These are phyloP conservation scores for Cnidoscolus chayamansa DNA, from an alignment of 441 rosid species.

Conservation along the genomic window DNA sequence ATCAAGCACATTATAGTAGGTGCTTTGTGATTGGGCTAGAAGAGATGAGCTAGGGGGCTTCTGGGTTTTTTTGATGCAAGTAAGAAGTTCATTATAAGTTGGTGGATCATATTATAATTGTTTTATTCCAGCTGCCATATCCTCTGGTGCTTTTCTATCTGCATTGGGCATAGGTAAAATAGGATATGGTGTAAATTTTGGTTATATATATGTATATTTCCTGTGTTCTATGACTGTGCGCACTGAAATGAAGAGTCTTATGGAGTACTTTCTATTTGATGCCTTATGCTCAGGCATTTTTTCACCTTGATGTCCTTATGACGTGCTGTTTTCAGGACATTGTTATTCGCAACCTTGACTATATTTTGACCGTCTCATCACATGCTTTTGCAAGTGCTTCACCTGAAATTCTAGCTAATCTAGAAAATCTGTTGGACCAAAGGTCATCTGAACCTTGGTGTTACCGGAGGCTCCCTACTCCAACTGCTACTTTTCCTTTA, in stretches of 20 bases:
- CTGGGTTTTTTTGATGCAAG: too few relatives aligned
- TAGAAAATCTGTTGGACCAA: conserved; percentile 71
- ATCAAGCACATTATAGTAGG: background rate
- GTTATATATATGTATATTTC: background rate
- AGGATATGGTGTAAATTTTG: background rate
- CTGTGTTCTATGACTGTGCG: background rate
- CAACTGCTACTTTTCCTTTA: conserved; percentile 82
- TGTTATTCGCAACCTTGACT: conserved; percentile 85
- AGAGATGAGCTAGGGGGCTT: background rate
- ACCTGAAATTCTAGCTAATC: conserved; percentile 67
- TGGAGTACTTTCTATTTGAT: background rate
- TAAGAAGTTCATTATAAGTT: background rate
- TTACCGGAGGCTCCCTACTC: conserved; percentile 81
- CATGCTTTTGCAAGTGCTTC: conserved; percentile 70
- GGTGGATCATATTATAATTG: background rate
- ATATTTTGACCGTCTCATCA: conserved; percentile 61
- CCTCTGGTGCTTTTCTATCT: background rate
- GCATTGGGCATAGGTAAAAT: background rate
- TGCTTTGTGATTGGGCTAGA: background rate
- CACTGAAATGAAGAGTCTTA: background rate
- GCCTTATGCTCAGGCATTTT: conserved; percentile 1
- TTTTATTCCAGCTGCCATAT: background rate
- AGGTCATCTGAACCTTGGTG: conserved; percentile 94
- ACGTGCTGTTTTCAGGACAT: conserved; percentile 60
- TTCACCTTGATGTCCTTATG: conserved; percentile 13